Evolutionary conservation across 345 rosid species (phyloP), one percentile per base, ranked within the genome.

Genomic region (Bretschneidera sinensis): DNA sequence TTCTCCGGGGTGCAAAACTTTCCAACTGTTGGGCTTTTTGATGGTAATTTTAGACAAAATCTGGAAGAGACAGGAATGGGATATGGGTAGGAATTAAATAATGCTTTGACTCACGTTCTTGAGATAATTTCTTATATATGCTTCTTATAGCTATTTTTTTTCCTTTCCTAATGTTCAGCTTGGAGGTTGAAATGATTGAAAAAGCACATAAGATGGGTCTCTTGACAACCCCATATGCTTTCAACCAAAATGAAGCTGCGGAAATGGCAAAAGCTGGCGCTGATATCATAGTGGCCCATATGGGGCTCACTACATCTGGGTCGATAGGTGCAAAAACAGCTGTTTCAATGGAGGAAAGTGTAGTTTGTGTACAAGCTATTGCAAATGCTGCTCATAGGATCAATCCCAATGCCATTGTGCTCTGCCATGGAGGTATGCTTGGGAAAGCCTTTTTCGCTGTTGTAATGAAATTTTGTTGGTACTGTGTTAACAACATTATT

Each of bases 41-140:
- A 92, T 56, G 98, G 98, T 45, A 92, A 85, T 68, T 92, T 92
- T 58, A 82, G 98, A 62, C 85, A 84, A 69, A 89, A 87, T 85
- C 86, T 92, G 54, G 98, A 92, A 75, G 98, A 89, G 78, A 92
- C 98, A 0, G 97, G 98, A 67, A 92, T 92, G 98, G 96, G 98
- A 81, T 87, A 87, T 70, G 75, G 79, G 98, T 92, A 83, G 59
- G 76, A 60, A 64, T 77, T 52, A 60, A 58, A 54, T n/a, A n/a
- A n/a, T n/a, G 43, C 16, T 17, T 60, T 25, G 39, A 8, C 58
- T 69, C 68, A 50, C 21, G 24, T 55, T 43, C 9, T 57, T 20
- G 34, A 59, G 21, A 18, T 35, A 24, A 20, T 61, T 65, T 51
- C 4, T 35, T 60, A 51, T 18, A 51, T 24, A 23, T 8, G 25